Evolutionary conservation across 805 yeast genomes (phyloP).

Genomic region (Saccharomyces eubayanus): DNA sequence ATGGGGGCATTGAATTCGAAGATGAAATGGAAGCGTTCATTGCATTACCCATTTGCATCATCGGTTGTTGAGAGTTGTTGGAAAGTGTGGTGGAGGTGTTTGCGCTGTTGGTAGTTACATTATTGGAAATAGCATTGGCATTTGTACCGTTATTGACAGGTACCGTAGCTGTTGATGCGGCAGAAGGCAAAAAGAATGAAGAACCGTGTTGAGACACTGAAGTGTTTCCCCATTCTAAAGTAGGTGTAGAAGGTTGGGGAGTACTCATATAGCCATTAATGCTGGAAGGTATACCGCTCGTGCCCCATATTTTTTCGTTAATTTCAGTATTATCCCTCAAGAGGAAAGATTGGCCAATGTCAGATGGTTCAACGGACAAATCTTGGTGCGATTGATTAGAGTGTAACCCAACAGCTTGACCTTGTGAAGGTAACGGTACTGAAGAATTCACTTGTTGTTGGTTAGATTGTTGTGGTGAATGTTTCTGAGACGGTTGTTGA

Average conservation of each 20-base stretch:
- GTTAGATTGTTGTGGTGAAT: background rate
- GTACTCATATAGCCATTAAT: constrained; percentile 22
- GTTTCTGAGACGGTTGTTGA: constrained; percentile 6
- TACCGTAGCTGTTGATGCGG: constrained; percentile 1
- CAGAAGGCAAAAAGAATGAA: constrained; percentile 17
- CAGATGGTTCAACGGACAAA: background rate
- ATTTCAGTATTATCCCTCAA: constrained; percentile 35
- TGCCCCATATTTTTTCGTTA: constrained; percentile 31
- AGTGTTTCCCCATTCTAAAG: constrained; percentile 24
- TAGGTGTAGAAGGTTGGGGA: constrained; percentile 28
- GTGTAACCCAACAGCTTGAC: background rate
- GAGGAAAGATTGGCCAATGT: constrained; percentile 35
- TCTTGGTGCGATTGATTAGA: constrained; percentile 3
- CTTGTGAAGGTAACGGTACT: background rate
- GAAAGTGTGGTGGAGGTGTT: constrained; percentile 12
- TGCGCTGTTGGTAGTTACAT: constrained; percentile 8
- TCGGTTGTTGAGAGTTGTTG: background rate
- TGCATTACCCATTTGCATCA: constrained; percentile 1
- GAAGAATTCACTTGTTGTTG: background rate
- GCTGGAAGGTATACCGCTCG: constrained; percentile 26
- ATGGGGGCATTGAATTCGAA: constrained; percentile 11
- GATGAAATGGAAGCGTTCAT: constrained; percentile 12
- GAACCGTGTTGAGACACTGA: constrained; percentile 21
- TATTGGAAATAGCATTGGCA: constrained; percentile 9
- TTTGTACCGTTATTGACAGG: constrained; percentile 5